A percentile compares a stretch with the other conserved stretches of the same genome.
phyloP scores from a whole-genome alignment of 306 rosid species.

The Myrica gale region DNA sequence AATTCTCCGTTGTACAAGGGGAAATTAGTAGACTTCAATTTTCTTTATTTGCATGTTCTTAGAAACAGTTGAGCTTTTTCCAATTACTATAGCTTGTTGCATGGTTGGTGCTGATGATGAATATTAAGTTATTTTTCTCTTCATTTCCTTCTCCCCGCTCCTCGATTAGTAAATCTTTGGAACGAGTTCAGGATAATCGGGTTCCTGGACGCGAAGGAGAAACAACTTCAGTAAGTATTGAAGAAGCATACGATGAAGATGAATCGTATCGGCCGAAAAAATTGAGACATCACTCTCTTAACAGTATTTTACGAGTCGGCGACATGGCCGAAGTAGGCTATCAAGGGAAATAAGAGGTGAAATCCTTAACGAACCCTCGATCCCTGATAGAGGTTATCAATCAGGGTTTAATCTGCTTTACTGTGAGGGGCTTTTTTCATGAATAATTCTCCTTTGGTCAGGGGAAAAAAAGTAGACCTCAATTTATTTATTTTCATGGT shows the following conservation, averaged over 20 bases:
- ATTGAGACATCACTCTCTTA: conserved; percentile 46
- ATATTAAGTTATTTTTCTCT: not conserved
- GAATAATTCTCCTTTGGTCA: not conserved
- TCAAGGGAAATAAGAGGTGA: conserved; percentile 6
- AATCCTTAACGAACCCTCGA: not conserved
- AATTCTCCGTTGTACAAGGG: not conserved
- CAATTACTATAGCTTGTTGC: not conserved
- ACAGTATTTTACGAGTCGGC: conserved; percentile 42
- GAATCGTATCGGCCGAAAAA: conserved; percentile 33
- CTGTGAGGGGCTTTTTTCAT: not conserved
- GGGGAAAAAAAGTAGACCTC: not conserved
- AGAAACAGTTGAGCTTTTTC: not conserved
- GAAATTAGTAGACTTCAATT: not conserved
- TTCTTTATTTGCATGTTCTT: not conserved
- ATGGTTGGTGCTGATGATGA: not conserved
- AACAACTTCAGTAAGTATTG: conserved; percentile 32
- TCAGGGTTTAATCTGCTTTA: not conserved
- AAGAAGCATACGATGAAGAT: conserved; percentile 54
- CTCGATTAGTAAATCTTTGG: too few relatives aligned
- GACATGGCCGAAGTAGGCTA: conserved; percentile 29
- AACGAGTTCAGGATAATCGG: conserved; percentile 2
- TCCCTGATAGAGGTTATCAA: not conserved
- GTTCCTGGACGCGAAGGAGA: conserved; percentile 13
- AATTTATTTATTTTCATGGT: not conserved
- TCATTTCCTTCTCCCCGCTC: too few relatives aligned